Conservation (phyloP, 2,329 filamentous ascomycete genomes). For the Fusarium sp. region DNA sequence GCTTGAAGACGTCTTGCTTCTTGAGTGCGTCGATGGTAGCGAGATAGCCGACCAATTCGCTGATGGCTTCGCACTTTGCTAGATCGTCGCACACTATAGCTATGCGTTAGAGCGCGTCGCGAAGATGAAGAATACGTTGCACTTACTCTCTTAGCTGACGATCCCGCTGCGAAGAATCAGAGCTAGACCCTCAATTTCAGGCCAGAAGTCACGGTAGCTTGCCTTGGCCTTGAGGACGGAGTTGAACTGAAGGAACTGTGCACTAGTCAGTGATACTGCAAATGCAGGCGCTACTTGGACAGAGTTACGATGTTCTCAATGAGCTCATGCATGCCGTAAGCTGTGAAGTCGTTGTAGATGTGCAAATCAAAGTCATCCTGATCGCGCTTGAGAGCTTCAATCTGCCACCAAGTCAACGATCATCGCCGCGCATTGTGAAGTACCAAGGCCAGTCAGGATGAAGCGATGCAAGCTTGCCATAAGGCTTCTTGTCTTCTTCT, state of each 20-base stretch:
- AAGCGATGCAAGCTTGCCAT: constrained; percentile 33
- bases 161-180: constrained; percentile 15
- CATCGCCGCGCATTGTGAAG: constrained; percentile 28
- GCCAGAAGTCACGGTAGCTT: constrained; percentile 37
- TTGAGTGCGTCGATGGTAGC: constrained; percentile 26
- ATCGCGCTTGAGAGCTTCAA: constrained; percentile 37
- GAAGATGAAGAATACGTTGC: background rate
- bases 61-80: background rate
- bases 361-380: constrained; percentile 57
- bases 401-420: constrained; percentile 37
- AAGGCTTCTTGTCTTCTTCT: background rate
- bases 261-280: background rate
- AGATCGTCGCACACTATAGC: constrained; percentile 18
- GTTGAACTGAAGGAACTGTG: constrained; percentile 51
- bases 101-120: no score
- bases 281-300: rapidly evolving
- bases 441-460: constrained; percentile 33
- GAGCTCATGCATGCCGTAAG: constrained; percentile 56
- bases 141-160: constrained; percentile 21
- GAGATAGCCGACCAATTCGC: constrained; percentile 32
- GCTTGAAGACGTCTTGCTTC: constrained; percentile 21
- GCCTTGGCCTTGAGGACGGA: constrained; percentile 14
- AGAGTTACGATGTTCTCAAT: constrained; percentile 53
- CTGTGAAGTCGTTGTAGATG: constrained; percentile 56
- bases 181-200: constrained; percentile 39